Evolutionary conservation across 352 stramenopile species (phyloP), one percentile per base, ranked within the genome.

Genomic region (Thalassiosira livingstoniorum): DNA sequence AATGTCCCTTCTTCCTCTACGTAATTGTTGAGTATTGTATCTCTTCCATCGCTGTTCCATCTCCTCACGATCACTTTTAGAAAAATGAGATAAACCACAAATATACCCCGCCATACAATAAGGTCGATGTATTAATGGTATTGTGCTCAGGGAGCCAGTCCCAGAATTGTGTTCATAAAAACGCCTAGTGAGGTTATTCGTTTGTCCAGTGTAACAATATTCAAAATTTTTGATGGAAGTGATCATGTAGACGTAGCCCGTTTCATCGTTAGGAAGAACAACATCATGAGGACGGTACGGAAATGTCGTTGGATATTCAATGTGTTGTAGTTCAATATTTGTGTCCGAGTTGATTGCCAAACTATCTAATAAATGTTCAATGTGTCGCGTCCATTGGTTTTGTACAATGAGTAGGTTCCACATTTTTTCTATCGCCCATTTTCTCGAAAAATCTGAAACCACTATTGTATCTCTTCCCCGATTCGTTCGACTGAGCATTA

Each of bases 81-180:
- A 34, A 29, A 68, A 29, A 39, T 75, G 5, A 27, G 3, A 10
- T 21, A 75, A 29, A 27, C 37, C 31, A 29, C 51, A 67, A 35
- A 76, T 65, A 55, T 76, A 76, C 13, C 47, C 54, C 10, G 67
- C 67, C 2, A 76, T 13, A 23, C 25, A 39, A 27, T 55, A 76
- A 25, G 67, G 67, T 23, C 67, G 29, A 25, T 62, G 53, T 18
- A n/a, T 27, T 54, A 11, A 21, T 27, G 23, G 2, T 32, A 31
- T 21, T 53, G 67, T 76, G 2, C 37, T 51, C 10, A 32, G 13
- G 4, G 67, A 25, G 11, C 67, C 67, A 34, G 13, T 13, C 13
- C 67, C 67, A 27, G 4, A 35, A 25, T 76, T 69, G 53, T 76
- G 67, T 32, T 76, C n/a, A 5, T 4, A 47, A 2, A 76, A 54